Percentiles rank a stretch among this genome's conserved stretches.
Conservation (phyloP, 116 monocot species). For the Posidonia oceanica region DNA sequence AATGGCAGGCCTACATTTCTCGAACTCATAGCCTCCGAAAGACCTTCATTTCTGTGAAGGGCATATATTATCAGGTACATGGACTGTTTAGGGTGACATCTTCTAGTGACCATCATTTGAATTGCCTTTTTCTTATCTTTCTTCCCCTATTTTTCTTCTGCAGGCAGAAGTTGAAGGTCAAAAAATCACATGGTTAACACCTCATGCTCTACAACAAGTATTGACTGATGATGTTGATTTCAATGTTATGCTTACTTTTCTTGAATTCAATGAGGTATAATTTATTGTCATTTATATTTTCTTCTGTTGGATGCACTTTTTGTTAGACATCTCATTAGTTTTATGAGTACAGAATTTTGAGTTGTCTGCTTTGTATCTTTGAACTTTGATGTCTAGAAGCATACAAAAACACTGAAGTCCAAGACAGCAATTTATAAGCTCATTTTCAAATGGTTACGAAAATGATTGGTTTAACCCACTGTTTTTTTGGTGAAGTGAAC, state of each 20-base stretch:
- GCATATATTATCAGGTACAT: constrained; percentile 93
- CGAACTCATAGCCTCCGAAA: constrained; percentile 75
- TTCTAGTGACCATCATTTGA: background rate
- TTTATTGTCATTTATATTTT: background rate
- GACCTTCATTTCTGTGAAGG: constrained; percentile 93
- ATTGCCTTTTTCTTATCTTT: background rate
- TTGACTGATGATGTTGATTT: constrained; percentile 87
- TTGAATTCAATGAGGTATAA: constrained; percentile 86
- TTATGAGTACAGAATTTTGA: too few species aligned
- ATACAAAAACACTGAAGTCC: too few species aligned
- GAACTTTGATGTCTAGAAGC: too few species aligned
- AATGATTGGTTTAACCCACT: too few species aligned
- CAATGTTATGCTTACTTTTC: constrained; percentile 91
- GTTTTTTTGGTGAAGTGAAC: too few species aligned
- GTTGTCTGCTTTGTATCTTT: background rate
- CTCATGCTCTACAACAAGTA: constrained; percentile 88
- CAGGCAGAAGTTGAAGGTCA: constrained; percentile 92
- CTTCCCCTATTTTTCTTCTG: constrained; percentile 2
- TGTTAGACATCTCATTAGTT: too few species aligned
- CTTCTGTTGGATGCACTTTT: background rate
- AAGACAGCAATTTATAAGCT: too few species aligned
- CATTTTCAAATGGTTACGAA: too few species aligned
- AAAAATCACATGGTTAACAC: constrained; percentile 94
- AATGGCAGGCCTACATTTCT: constrained; percentile 96
- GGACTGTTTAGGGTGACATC: background rate